A percentile compares a stretch with the other conserved stretches of the same genome.
These are phyloP conservation scores for Fusarium vanettenii DNA, from an alignment of 2,329 filamentous ascomycete species.

Conservation along the genomic window DNA sequence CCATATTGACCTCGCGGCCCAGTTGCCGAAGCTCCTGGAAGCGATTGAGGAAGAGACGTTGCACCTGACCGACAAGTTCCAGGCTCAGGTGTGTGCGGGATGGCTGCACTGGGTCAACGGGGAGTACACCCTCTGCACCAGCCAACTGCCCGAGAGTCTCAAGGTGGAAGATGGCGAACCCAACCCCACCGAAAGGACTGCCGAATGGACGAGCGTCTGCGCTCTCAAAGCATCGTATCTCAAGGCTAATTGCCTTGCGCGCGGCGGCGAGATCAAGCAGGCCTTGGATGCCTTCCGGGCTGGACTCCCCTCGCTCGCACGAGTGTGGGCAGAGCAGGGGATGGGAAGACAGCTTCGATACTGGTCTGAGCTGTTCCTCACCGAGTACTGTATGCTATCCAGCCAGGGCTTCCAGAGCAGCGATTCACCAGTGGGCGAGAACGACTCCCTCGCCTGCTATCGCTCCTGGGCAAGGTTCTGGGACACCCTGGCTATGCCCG, in stretches of 20 bases:
- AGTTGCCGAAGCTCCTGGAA: slow-evolving; percentile 63
- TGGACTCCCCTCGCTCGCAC: slow-evolving; percentile 71
- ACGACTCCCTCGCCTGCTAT: slow-evolving; percentile 67
- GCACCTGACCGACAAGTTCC: slow-evolving; percentile 71
- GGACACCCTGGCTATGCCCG: slow-evolving; percentile 61
- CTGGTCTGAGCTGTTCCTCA: slow-evolving; percentile 84
- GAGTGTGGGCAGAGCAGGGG: slow-evolving; percentile 61
- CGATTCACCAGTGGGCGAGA: slow-evolving; percentile 62
- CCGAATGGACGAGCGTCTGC: slow-evolving; percentile 86
- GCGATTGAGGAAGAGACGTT: slow-evolving; percentile 69
- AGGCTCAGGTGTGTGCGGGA: slow-evolving; percentile 84
- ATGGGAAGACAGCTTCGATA: slow-evolving; percentile 75
- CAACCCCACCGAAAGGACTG: slow-evolving; percentile 64
- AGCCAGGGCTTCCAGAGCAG: slow-evolving; percentile 67
- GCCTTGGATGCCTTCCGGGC: slow-evolving; percentile 76
- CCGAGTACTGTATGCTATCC: slow-evolving; percentile 78
- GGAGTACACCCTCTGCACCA: slow-evolving; percentile 69
- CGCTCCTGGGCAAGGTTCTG: slow-evolving; percentile 79
- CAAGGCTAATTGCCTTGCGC: slow-evolving; percentile 72
- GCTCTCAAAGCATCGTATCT: slow-evolving; percentile 83
- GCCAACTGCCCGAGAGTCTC: slow-evolving; percentile 72
- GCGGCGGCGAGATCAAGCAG: slow-evolving; percentile 61
- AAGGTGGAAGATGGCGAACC: slow-evolving; percentile 65
- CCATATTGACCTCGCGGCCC: slow-evolving; percentile 58
- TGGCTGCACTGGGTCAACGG: slow-evolving; percentile 86